Percentiles rank a stretch among this genome's conserved stretches.
Evolutionary conservation across 2,329 filamentous ascomycete species (phyloP).

Genomic region (Curvularia sp.): DNA sequence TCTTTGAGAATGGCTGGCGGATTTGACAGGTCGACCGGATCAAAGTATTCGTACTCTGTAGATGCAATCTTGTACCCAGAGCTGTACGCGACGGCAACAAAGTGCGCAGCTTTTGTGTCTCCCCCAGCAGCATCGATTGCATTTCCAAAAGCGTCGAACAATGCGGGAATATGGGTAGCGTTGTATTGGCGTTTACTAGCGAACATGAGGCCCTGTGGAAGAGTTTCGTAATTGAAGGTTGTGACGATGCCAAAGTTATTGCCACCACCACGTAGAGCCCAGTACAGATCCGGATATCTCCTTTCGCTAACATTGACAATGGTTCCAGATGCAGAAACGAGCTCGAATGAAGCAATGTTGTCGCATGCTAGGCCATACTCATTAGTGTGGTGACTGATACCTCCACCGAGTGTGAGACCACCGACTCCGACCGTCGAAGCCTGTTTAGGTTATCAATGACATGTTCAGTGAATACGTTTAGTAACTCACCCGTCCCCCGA

Average conservation of each 20-base stretch:
- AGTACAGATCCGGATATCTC: conserved; percentile 51
- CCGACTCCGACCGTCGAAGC: conserved; percentile 29
- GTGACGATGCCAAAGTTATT: conserved; percentile 49
- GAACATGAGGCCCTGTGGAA: conserved; percentile 21
- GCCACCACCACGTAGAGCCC: conserved; percentile 47
- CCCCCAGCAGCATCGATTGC: conserved; percentile 22
- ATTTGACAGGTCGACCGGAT: conserved; percentile 23
- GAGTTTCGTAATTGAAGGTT: conserved; percentile 30
- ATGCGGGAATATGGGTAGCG: conserved; percentile 16
- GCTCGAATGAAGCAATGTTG: conserved; percentile 46
- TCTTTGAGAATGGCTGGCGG: conserved; percentile 30
- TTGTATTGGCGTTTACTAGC: conserved; percentile 15
- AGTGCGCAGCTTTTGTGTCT: conserved; percentile 32
- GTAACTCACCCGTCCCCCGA: conserved; percentile 39
- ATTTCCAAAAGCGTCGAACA: conserved; percentile 30
- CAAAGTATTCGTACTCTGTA: conserved; percentile 29
- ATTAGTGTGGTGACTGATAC: conserved; percentile 12
- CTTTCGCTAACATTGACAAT: conserved; percentile 26
- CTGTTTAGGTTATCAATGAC: not conserved
- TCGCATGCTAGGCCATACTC: conserved; percentile 37
- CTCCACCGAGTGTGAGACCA: conserved; percentile 34
- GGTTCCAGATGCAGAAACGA: conserved; percentile 31
- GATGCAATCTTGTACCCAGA: conserved; percentile 21
- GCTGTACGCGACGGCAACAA: conserved; percentile 27
- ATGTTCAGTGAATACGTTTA: not conserved